Evolutionary conservation across 176 grass and related monocot species (phyloP).

Genomic region (Miscanthus lutarioriparius): DNA sequence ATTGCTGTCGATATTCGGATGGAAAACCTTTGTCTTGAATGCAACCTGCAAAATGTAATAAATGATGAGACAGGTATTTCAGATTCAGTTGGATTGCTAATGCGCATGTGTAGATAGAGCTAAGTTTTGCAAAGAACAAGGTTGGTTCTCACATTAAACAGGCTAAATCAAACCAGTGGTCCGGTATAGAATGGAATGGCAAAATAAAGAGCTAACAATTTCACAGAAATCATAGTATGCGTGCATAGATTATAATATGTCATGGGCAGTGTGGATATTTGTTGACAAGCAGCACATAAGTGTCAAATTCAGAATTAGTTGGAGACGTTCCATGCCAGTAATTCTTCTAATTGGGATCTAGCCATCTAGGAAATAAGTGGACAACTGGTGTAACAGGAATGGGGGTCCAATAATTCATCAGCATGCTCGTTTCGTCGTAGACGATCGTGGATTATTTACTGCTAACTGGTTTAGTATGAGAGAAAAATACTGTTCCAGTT

Average conservation of each 20-base stretch:
- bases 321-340: not conserved
- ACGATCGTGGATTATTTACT: too few species aligned
- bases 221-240: not conserved
- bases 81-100: not conserved
- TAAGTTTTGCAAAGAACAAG: not conserved
- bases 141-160: not conserved
- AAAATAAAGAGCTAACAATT: not conserved
- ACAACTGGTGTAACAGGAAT: not conserved
- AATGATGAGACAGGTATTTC: not conserved
- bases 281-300: not conserved
- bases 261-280: not conserved
- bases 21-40: constrained; percentile 61
- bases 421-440: too few species aligned
- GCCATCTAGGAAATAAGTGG: not conserved
- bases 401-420: not conserved
- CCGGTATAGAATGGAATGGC: not conserved
- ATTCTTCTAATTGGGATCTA: not conserved
- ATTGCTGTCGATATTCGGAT: constrained; percentile 60
- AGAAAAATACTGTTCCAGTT: too few species aligned
- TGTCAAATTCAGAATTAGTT: not conserved
- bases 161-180: not conserved
- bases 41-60: constrained; percentile 36
- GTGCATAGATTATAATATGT: not conserved
- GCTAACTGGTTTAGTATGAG: too few species aligned
- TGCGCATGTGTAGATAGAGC: not conserved